Percentiles rank a stretch among this genome's conserved stretches.
Conservation (phyloP, 202 grass and related monocot species). For the Zizania palustris region DNA sequence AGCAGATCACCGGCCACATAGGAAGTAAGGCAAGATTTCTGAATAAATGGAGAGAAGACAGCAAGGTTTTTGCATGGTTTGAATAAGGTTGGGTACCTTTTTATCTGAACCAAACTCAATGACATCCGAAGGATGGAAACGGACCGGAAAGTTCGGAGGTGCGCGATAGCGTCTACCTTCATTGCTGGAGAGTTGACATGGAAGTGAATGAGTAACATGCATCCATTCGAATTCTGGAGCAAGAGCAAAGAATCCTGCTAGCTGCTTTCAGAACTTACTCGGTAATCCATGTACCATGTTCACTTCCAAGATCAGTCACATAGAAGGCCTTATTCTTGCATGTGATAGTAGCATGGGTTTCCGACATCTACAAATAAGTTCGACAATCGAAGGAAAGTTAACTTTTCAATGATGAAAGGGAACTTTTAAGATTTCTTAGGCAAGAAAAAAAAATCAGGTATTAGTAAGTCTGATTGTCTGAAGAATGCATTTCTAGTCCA, state of each 20-base stretch:
- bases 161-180: conserved; percentile 68
- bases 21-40: neutral
- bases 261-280: conserved; percentile 62
- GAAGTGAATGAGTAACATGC: conserved; percentile 30
- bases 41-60: conserved; percentile 3
- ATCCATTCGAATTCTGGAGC: neutral
- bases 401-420: neutral
- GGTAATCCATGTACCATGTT: conserved; percentile 83
- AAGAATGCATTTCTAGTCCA: neutral
- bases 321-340: conserved; percentile 89
- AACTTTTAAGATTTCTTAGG: neutral
- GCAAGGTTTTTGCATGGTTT: neutral
- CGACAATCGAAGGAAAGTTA: conserved; percentile 29
- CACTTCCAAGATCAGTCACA: conserved; percentile 72
- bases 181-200: conserved; percentile 53
- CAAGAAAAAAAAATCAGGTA: neutral
- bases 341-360: conserved; percentile 77
- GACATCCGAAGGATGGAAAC: conserved; percentile 67
- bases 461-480: neutral
- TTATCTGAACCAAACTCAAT: conserved; percentile 89
- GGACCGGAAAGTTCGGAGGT: conserved; percentile 78
- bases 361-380: conserved; percentile 62
- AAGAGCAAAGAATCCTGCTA: conserved; percentile 2
- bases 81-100: conserved; percentile 53
- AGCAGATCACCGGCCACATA: neutral